Evolutionary conservation across 225 moss, liverwort and hornwort genomes (phyloP).

Genomic region (Polytrichum commune): DNA sequence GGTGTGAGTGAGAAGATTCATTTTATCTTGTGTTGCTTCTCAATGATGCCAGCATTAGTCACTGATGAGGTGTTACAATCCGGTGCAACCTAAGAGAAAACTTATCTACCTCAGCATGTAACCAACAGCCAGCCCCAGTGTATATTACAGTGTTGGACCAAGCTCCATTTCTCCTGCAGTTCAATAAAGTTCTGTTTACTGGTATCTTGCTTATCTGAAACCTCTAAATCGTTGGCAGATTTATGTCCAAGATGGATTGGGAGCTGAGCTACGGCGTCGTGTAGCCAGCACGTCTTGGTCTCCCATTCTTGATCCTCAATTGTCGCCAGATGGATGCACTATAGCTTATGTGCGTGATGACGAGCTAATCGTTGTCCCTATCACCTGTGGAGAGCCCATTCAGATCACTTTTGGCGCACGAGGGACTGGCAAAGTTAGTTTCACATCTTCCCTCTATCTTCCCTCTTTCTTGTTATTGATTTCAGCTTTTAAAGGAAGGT

Average conservation of each 20-base stretch:
- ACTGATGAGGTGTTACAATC: no score
- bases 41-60: no score
- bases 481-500: not conserved
- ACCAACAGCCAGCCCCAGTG: no score
- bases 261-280: conserved; percentile 80
- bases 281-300: conserved; percentile 86
- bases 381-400: conserved; percentile 59
- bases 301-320: conserved; percentile 93
- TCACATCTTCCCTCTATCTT: conserved; percentile 1
- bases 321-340: conserved; percentile 88
- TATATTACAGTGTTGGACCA: no score
- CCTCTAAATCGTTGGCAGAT: conserved; percentile 41
- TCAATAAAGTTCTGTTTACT: no score
- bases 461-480: not conserved
- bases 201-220: no score
- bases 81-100: no score
- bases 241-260: conserved; percentile 93
- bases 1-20: no score
- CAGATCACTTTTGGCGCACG: conserved; percentile 89
- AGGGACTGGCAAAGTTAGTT: conserved; percentile 87
- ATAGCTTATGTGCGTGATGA: conserved; percentile 94
- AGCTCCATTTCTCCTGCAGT: no score
- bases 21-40: no score
- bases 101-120: no score
- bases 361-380: conserved; percentile 76